Base-by-base conservation (phyloP, 2,329 filamentous ascomycete species). In the Cercospora sojina region DNA sequence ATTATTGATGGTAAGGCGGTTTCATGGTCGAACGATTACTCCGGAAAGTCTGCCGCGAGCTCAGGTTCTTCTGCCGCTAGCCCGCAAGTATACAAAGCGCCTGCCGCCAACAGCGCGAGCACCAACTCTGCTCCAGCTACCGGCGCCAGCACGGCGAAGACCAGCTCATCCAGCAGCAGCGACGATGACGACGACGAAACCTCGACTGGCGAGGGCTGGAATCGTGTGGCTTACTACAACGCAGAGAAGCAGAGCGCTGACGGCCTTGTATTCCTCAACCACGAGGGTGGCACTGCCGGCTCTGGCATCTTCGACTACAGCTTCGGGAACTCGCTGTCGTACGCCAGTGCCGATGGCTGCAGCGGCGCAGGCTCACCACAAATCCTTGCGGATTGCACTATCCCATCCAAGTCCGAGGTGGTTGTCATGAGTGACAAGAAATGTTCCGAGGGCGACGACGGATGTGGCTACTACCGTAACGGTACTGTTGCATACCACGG, bases 321-420 rank as follows among this genome's bases (percentile, higher is more conserved):
- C 12, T 87, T 85, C 74, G 87, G 87, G 49, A 84, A 84, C 71
- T 88, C 86, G 5, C 80, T 88, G 29, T 82, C 84, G 2, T 88
- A 86, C 72, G 79, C 84, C 53, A 81, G 82, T 65, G 71, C 79
- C 3, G 79, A 85, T 66, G 84, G 82, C 55, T 80, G 74, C 56
- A 77, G 72, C 16, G 83, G 83, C 27, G 80, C 84, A 55, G 72
- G 81, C 1, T 79, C 80, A 5, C 80, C 83, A 18, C 79, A 83
- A 62, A 79, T 83, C 25, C 83, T 89, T 27, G 77, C 79, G 20
- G 83, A 86, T 73, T 79, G 74, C 9, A 72, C 79, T n/a, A 73
- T 87, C 29, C 78, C 78, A n/a, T 85, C 84, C 35, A 79, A 80
- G 68, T 74, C 74, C 29, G 85, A 87, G 73, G 76, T 86, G 61